A percentile compares a stretch with the other conserved stretches of the same genome.
phyloP scores from a whole-genome alignment of 176 grass and related monocot species.

The Dendrocalamus sinicus region DNA sequence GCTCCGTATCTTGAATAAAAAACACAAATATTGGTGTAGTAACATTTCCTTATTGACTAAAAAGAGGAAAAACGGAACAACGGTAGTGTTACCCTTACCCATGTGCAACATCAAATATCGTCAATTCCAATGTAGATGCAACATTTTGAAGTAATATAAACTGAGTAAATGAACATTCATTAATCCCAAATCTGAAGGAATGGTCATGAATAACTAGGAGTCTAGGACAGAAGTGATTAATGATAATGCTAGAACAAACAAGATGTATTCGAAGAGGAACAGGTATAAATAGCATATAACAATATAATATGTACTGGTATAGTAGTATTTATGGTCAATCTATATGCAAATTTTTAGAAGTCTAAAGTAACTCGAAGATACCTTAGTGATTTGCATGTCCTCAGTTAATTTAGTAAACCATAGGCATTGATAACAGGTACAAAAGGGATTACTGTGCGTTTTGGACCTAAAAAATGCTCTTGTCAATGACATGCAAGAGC shows the following conservation, averaged over 20 bases:
- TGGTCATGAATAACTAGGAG: conserved; percentile 5
- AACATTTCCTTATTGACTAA: neutral
- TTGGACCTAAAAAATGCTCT: neutral
- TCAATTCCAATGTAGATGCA: neutral
- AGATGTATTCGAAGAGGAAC: neutral
- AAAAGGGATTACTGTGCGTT: neutral
- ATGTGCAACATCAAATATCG: neutral
- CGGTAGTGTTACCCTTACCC: neutral
- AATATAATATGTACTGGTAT: neutral
- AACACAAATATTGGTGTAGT: neutral
- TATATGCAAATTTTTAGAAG: neutral
- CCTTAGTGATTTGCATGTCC: neutral
- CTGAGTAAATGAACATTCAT: neutral
- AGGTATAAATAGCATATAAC: neutral
- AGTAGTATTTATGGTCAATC: neutral
- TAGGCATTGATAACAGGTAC: neutral
- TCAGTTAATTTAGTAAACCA: neutral
- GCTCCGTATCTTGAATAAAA: neutral
- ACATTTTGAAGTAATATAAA: neutral
- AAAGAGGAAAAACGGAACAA: neutral
- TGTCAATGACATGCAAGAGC: neutral
- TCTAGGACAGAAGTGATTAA: neutral
- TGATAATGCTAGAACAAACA: conserved; percentile 17
- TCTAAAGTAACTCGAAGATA: neutral
- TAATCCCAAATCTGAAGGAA: neutral